phyloP scores from a whole-genome alignment of 192 early-diverging fungal species.

The Mortierella antarctica region DNA sequence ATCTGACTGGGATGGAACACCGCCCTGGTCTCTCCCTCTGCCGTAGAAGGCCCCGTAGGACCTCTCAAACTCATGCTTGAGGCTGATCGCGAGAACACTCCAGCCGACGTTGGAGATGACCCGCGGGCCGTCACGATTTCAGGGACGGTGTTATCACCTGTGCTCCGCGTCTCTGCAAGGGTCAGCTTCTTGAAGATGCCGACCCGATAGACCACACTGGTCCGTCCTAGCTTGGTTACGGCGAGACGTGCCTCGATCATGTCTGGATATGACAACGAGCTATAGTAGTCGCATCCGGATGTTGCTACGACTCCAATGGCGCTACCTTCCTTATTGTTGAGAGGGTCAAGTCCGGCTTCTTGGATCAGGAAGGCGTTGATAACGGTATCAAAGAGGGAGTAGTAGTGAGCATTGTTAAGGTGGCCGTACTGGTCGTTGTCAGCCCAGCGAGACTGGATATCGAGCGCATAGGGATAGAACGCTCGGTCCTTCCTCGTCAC shows the following conservation, averaged over 20 bases:
- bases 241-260: slow-evolving; percentile 61
- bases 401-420: slow-evolving; percentile 69
- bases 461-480: slow-evolving; percentile 44
- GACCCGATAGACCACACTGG: slow-evolving; percentile 62
- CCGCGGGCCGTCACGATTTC: background rate
- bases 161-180: slow-evolving; percentile 4
- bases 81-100: slow-evolving; percentile 24
- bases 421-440: slow-evolving; percentile 74
- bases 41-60: background rate
- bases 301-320: slow-evolving; percentile 62
- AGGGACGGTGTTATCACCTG: too few species aligned
- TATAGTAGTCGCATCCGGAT: slow-evolving; percentile 54
- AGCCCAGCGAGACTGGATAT: slow-evolving; percentile 60
- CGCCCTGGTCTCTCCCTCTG: background rate
- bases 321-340: slow-evolving; percentile 12
- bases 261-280: slow-evolving; percentile 60
- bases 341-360: slow-evolving; percentile 55
- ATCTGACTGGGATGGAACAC: slow-evolving; percentile 17
- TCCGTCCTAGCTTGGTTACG: slow-evolving; percentile 59
- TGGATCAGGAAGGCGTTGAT: slow-evolving; percentile 67
- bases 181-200: slow-evolving; percentile 63
- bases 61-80: slow-evolving; percentile 4
- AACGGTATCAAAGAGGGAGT: slow-evolving; percentile 66
- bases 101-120: slow-evolving; percentile 10
- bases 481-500: slow-evolving; percentile 47